Percentiles rank a stretch among this genome's conserved stretches.
phyloP scores from a whole-genome alignment of 192 early-diverging fungal genomes.

The Coemansia sp. region DNA sequence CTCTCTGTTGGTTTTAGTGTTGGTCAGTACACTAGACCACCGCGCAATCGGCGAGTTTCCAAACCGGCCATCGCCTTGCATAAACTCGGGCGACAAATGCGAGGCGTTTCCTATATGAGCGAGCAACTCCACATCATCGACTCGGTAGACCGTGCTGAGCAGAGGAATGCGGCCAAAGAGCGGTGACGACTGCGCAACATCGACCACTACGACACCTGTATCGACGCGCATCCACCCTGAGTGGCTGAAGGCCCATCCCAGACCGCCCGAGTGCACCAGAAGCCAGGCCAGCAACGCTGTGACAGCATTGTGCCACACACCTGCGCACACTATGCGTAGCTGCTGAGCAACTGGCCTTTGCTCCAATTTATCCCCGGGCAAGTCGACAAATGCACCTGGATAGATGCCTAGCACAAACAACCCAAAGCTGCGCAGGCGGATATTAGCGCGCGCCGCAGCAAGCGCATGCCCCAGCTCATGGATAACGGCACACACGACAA shows the following conservation, averaged over 20 bases:
- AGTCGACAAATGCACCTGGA: conserved; percentile 43
- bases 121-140: conserved; percentile 32
- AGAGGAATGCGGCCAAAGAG: conserved; percentile 26
- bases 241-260: conserved; percentile 7
- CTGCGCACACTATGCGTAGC: conserved; percentile 37
- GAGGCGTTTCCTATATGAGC: background rate
- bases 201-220: conserved; percentile 28
- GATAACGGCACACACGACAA: conserved; percentile 18
- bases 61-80: background rate
- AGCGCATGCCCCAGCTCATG: conserved; percentile 49
- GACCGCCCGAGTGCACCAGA: conserved; percentile 24
- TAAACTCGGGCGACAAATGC: background rate
- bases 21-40: conserved; percentile 33
- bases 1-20: conserved; percentile 18
- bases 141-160: conserved; percentile 18
- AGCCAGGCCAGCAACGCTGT: conserved; percentile 19
- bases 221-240: conserved; percentile 14
- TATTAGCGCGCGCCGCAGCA: conserved; percentile 16
- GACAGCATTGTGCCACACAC: conserved; percentile 50
- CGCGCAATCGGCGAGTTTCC: conserved; percentile 16
- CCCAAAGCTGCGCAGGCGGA: conserved; percentile 20
- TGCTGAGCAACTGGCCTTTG: background rate
- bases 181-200: conserved; percentile 21
- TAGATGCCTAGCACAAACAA: conserved; percentile 38
- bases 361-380: conserved; percentile 28